A percentile compares a stretch with the other conserved stretches of the same genome.
phyloP scores from a whole-genome alignment of 345 rosid species.

The Sapria himalayana region DNA sequence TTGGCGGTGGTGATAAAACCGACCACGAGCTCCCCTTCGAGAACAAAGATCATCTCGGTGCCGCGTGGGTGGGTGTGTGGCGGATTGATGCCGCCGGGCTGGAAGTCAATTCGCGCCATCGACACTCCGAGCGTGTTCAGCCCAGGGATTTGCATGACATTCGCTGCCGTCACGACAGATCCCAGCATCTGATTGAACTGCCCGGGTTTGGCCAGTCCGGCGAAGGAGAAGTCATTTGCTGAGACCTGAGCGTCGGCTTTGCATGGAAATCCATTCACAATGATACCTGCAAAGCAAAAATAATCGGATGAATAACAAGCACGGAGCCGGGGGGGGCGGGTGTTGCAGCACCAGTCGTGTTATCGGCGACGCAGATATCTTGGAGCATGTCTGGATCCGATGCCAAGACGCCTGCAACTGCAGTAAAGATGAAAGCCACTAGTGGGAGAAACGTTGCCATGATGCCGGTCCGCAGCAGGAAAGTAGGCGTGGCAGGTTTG shows the following conservation, averaged over 20 bases:
- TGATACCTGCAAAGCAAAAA: no score
- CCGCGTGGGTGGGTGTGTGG: conserved; percentile 10
- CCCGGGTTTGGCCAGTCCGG: conserved; percentile 1
- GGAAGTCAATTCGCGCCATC: conserved; percentile 8
- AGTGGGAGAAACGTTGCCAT: conserved; percentile 6
- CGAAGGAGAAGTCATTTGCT: conserved; percentile 4
- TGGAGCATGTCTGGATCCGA: conserved; percentile 49
- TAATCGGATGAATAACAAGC: no score
- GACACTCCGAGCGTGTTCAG: conserved; percentile 10
- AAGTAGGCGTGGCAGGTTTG: no score
- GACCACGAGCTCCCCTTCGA: conserved; percentile 4
- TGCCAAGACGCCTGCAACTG: conserved; percentile 14
- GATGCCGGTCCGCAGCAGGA: no score
- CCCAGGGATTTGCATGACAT: conserved; percentile 5
- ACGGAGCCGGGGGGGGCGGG: no score
- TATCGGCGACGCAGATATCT: conserved; percentile 43
- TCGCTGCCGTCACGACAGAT: conserved; percentile 2
- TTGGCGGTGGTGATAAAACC: conserved; percentile 9
- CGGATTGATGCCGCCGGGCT: conserved; percentile 6
- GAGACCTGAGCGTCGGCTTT: conserved; percentile 3
- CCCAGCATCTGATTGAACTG: conserved; percentile 4
- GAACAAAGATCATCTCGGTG: conserved; percentile 5
- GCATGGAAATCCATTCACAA: conserved; percentile 7
- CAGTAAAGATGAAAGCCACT: conserved; percentile 5
- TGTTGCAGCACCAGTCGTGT: conserved; percentile 12